Conservation (phyloP, 2,329 filamentous ascomycete genomes). For the Apiospora arundinis region DNA sequence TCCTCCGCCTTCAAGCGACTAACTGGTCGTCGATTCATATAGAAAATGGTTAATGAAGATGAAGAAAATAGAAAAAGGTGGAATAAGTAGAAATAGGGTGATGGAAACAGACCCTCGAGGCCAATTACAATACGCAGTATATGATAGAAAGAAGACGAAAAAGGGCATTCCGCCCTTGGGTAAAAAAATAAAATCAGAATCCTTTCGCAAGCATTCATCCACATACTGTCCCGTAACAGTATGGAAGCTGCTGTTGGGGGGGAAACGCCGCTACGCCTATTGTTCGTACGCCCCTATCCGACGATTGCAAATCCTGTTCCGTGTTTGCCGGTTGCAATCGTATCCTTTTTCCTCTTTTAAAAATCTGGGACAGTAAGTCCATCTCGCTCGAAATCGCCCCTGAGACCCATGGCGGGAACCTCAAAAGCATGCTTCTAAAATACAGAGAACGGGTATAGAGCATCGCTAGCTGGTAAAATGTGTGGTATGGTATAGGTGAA, state of each 20-base stretch:
- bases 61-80: neutral
- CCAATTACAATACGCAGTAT: constrained; percentile 11
- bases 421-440: constrained; percentile 14
- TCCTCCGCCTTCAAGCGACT: neutral
- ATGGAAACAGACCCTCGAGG: neutral
- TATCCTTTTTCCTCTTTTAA: neutral
- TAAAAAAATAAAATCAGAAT: too few species aligned
- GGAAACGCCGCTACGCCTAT: constrained; percentile 7
- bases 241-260: neutral
- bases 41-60: neutral
- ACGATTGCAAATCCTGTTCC: neutral
- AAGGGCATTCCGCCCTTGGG: too few species aligned
- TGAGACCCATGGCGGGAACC: neutral
- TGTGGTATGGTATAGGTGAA: neutral
- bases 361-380: neutral
- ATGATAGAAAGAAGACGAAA: neutral
- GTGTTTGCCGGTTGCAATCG: constrained; percentile 6
- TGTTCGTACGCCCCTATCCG: neutral
- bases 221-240: constrained; percentile 7
- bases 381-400: constrained; percentile 1
- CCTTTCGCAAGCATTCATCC: neutral
- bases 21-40: neutral
- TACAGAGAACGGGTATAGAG: constrained; percentile 19
- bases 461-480: constrained; percentile 18
- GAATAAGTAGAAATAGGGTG: neutral